A percentile compares a stretch with the other conserved stretches of the same genome.
phyloP scores from a whole-genome alignment of 176 grass and related monocot species.

The Carex scoparia region DNA sequence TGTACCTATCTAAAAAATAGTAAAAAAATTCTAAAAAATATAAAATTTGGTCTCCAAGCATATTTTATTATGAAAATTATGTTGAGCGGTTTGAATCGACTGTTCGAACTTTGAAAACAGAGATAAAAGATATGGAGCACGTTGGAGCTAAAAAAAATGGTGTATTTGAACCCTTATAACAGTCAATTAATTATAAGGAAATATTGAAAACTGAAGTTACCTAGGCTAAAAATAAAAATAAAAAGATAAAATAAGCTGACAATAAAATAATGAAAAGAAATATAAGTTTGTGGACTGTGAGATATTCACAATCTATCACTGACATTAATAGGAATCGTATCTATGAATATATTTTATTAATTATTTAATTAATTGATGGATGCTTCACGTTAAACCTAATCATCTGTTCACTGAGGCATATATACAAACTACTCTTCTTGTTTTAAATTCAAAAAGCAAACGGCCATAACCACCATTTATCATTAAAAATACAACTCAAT shows the following conservation, averaged over 20 bases:
- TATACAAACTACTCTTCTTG: not conserved
- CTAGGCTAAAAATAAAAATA: not conserved
- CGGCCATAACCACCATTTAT: constrained; percentile 27
- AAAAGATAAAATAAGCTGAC: not conserved
- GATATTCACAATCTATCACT: constrained; percentile 9
- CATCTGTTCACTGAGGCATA: not conserved
- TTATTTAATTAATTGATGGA: not conserved
- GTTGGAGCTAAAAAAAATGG: no score
- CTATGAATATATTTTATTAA: not conserved
- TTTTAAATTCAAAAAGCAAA: constrained; percentile 16
- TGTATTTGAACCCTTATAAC: no score
- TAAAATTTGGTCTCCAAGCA: no score
- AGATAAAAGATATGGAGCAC: no score
- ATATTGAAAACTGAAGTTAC: not conserved
- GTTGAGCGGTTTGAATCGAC: no score
- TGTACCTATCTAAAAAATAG: no score
- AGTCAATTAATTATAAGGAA: no score
- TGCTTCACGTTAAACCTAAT: constrained; percentile 16
- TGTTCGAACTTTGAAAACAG: no score
- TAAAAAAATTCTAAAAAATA: no score
- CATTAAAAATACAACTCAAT: not conserved
- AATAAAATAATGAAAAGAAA: not conserved
- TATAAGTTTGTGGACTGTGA: not conserved
- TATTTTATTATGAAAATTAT: no score
- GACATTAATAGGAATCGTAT: constrained; percentile 6